Evolutionary conservation across 495 filamentous ascomycete genomes (phyloP).

Genomic region (Sordaria brevicollis): DNA sequence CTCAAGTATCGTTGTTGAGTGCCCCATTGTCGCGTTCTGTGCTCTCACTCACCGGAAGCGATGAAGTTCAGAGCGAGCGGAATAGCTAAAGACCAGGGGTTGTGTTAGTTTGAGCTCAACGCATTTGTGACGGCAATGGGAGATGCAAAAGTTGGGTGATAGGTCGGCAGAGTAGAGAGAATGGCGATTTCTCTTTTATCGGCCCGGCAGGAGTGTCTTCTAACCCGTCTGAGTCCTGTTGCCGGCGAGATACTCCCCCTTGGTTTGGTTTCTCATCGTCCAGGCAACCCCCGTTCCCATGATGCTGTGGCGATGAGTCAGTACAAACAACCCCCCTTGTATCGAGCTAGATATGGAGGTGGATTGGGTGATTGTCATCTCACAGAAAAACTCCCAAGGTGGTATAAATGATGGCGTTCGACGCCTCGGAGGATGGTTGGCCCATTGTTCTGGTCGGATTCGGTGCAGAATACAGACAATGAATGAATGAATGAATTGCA

Average conservation of each 20-base stretch:
- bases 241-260: slow-evolving; percentile 55
- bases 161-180: neutral
- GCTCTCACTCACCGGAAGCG: slow-evolving; percentile 63
- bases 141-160: neutral
- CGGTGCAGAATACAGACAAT: neutral
- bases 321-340: neutral
- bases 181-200: neutral
- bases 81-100: slow-evolving; percentile 37
- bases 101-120: slow-evolving; percentile 10
- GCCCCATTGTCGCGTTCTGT: neutral
- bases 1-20: neutral
- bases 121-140: neutral
- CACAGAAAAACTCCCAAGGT: slow-evolving; percentile 66
- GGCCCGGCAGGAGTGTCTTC: slow-evolving; percentile 15
- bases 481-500: too few species aligned
- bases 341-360: too few species aligned
- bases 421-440: slow-evolving; percentile 56
- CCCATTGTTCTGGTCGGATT: slow-evolving; percentile 39
- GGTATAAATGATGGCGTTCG: slow-evolving; percentile 66
- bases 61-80: slow-evolving; percentile 75
- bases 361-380: slow-evolving; percentile 7
- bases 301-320: slow-evolving; percentile 29
- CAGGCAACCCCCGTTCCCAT: slow-evolving; percentile 58
- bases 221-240: slow-evolving; percentile 71
- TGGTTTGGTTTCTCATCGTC: slow-evolving; percentile 55